These are phyloP conservation scores for Zanthoxylum bungeanum DNA, from an alignment of 345 rosid genomes.

Conservation along the genomic window DNA sequence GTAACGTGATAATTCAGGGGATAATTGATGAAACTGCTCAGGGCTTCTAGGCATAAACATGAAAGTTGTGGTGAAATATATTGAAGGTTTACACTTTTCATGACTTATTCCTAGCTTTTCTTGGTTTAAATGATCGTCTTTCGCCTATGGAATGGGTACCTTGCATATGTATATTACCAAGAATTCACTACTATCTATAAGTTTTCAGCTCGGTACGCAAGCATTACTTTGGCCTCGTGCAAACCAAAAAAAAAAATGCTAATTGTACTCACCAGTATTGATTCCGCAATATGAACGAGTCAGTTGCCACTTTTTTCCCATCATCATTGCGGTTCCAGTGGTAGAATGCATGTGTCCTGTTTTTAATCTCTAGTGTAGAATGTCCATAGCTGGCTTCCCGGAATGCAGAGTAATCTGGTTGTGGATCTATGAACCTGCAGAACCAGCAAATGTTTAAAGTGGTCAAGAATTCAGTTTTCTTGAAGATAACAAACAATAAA, in stretches of 20 bases:
- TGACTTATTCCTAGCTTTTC: neutral
- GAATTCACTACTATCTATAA: no score
- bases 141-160: neutral
- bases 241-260: neutral
- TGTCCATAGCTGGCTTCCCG: constrained; percentile 97
- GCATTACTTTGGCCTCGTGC: neutral
- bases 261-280: constrained; percentile 62
- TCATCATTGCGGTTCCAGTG: constrained; percentile 94
- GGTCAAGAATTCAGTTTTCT: neutral
- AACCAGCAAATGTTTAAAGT: neutral
- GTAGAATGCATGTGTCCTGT: constrained; percentile 84
- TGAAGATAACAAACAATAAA: neutral
- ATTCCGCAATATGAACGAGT: constrained; percentile 59
- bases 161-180: neutral
- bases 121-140: neutral
- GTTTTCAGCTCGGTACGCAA: neutral
- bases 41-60: neutral
- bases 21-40: neutral
- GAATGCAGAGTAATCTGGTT: constrained; percentile 91
- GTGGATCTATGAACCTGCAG: constrained; percentile 76
- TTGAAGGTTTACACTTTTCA: neutral
- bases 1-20: no score
- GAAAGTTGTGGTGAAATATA: neutral
- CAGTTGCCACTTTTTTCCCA: constrained; percentile 71
- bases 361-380: constrained; percentile 76